Percentiles rank a stretch among this genome's conserved stretches.
Conservation (phyloP, 805 yeast genomes). For the Candida succiphila region DNA sequence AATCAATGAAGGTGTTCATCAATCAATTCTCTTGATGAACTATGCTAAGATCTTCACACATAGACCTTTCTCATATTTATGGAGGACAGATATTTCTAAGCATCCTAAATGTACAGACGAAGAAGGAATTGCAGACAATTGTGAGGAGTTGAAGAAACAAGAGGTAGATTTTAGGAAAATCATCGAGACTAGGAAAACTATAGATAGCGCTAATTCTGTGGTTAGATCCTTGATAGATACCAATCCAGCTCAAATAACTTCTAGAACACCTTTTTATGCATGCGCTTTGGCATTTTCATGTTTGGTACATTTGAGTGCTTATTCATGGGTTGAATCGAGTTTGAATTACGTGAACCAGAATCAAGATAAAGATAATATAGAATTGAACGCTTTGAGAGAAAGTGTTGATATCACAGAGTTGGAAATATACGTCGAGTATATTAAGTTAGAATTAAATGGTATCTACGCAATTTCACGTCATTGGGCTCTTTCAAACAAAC, state of each 20-base stretch:
- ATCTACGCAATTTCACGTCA: constrained; percentile 39
- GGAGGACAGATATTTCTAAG: constrained; percentile 38
- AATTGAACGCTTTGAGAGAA: constrained; percentile 11
- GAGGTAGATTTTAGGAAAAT: constrained; percentile 33
- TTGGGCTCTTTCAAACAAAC: constrained; percentile 38
- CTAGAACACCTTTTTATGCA: constrained; percentile 41
- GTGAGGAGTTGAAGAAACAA: constrained; percentile 21
- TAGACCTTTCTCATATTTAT: constrained; percentile 41
- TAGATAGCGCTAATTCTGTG: constrained; percentile 42
- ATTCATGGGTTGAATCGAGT: constrained; percentile 39
- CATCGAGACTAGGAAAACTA: constrained; percentile 43
- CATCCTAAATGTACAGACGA: constrained; percentile 27
- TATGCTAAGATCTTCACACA: constrained; percentile 48
- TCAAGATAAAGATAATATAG: constrained; percentile 2
- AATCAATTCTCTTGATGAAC: constrained; percentile 34
- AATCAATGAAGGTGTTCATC: constrained; percentile 46
- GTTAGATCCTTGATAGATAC: constrained; percentile 37
- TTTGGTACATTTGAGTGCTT: constrained; percentile 41
- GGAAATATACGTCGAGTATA: constrained; percentile 34
- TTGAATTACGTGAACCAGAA: constrained; percentile 9
- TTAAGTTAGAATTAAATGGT: constrained; percentile 38
- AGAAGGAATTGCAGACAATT: constrained; percentile 17
- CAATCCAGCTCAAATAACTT: constrained; percentile 29
- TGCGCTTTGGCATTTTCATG: constrained; percentile 45
- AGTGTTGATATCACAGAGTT: constrained; percentile 26